Conservation (phyloP, 768 basidiomycete genomes). For the Dioszegia hungarica region DNA sequence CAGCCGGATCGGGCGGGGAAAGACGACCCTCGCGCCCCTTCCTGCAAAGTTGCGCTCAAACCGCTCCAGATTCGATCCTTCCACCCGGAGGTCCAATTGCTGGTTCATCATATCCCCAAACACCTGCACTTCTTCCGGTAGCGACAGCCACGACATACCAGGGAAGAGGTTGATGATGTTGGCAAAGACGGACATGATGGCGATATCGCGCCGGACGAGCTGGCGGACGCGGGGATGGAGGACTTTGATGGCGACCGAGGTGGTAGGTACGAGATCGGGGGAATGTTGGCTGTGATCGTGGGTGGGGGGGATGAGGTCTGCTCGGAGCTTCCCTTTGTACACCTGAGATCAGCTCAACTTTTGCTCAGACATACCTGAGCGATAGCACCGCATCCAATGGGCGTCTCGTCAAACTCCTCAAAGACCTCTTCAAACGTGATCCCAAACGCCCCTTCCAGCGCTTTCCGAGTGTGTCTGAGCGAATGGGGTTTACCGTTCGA, state of each 20-base stretch:
- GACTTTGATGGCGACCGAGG: slow-evolving; percentile 90
- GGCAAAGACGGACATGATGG: slow-evolving; percentile 94
- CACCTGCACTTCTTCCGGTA: slow-evolving; percentile 89
- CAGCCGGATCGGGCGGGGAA: slow-evolving; percentile 71
- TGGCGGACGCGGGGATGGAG: slow-evolving; percentile 81
- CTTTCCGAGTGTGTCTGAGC: slow-evolving; percentile 68
- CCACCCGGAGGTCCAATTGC: slow-evolving; percentile 84
- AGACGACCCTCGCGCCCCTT: slow-evolving; percentile 72
- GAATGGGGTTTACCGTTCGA: slow-evolving; percentile 80
- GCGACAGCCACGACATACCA: slow-evolving; percentile 91
- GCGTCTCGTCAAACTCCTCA: slow-evolving; percentile 74
- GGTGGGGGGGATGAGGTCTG: slow-evolving; percentile 1
- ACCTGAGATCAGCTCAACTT: slow-evolving; percentile 63
- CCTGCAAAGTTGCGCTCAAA: slow-evolving; percentile 81
- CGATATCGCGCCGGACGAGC: slow-evolving; percentile 79
- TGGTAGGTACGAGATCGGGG: slow-evolving; percentile 45
- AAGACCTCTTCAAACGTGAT: slow-evolving; percentile 82
- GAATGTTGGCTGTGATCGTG: slow-evolving; percentile 4
- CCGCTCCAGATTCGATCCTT: slow-evolving; percentile 75
- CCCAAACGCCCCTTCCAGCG: slow-evolving; percentile 79
- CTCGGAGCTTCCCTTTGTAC: slow-evolving; percentile 54
- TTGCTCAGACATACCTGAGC: slow-evolving; percentile 89
- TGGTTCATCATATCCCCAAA: slow-evolving; percentile 96
- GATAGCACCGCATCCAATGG: slow-evolving; percentile 98
- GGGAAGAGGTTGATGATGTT: slow-evolving; percentile 70